Base-by-base conservation (phyloP, 2,329 filamentous ascomycete species). In the Zasmidium citrigriseum region DNA sequence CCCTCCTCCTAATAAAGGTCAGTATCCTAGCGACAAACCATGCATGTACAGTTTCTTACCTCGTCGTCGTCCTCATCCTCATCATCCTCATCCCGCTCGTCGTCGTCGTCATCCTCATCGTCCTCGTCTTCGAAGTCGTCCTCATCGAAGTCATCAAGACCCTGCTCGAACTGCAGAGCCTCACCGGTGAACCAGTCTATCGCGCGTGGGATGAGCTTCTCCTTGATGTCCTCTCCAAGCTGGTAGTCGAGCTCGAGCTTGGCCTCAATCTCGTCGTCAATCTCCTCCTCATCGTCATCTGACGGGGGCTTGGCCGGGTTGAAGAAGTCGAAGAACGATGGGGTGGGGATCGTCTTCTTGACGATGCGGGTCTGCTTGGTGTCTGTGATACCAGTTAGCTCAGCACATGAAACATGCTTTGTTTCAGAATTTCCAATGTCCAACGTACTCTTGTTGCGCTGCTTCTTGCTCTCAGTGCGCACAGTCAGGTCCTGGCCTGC, bases 101-200 rank as follows among this genome's bases (percentile, higher is more conserved):
- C 91, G 61, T 96, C 91, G 64, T 93, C 89, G 54, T 96, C 93
- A 55, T 96, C 92, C 58, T 97, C 93, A 53, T 97, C 93, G 18
- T 96, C 91, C 24, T 97, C 93, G 53, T 96, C 93, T 60, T 93
- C 89, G 66, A 90, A 91, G 64, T 91, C 90, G 63, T 88, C 90
- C 70, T 89, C 89, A 56, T 93, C 89, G 64, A 92, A 82, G 62
- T 93, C 92, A 55, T 96, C 89, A 41, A 93, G 89, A 61, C 96
- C 78, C 76, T 97, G 93, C 83, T 99, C 95, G 70, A 91, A 99
- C 69, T 95, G 93, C 64, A 99, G 87, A 67, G 95, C 95, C 80
- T 99, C 95, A 58, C 95, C 95, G 54, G 95, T 99, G 77, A 99
- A 99, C 95, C 95, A 99, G 79, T 99, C 95, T 70, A 99, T 95